Conservation (phyloP, 139 green algal species). For the Haematococcus lacustris region DNA sequence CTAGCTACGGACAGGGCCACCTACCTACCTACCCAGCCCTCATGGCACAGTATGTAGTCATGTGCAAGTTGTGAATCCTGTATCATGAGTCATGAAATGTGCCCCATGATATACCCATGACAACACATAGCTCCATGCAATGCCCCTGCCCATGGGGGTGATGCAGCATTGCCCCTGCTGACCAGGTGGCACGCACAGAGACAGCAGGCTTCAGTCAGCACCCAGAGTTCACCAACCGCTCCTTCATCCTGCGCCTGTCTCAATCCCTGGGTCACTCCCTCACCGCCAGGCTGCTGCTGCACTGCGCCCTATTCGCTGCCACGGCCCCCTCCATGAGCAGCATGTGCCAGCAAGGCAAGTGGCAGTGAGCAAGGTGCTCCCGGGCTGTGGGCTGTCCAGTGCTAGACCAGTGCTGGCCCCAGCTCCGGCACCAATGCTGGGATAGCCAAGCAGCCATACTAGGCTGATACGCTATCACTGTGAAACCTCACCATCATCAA, state of each 20-base stretch:
- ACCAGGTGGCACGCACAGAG: conserved; percentile 31
- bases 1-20: too few relatives aligned
- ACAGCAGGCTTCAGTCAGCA: conserved; percentile 14
- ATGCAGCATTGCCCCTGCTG: too few relatives aligned
- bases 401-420: not conserved
- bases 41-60: too few relatives aligned
- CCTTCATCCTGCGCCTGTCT: conserved; percentile 27
- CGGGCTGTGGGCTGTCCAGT: not conserved
- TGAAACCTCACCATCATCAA: not conserved
- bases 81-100: too few relatives aligned
- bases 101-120: too few relatives aligned
- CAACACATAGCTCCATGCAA: too few relatives aligned
- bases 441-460: not conserved
- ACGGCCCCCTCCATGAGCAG: not conserved
- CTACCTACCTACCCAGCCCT: too few relatives aligned
- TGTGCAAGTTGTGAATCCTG: too few relatives aligned
- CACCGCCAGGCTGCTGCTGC: conserved; percentile 12
- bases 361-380: not conserved
- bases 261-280: conserved; percentile 10
- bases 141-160: too few relatives aligned
- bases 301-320: conserved; percentile 20
- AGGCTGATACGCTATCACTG: not conserved
- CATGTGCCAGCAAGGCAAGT: not conserved
- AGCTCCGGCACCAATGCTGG: not conserved
- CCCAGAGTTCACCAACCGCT: conserved; percentile 25